Percentiles rank a stretch among this genome's conserved stretches.
phyloP scores from a whole-genome alignment of 2,329 filamentous ascomycete genomes.

The Dothideomycetes sp. region DNA sequence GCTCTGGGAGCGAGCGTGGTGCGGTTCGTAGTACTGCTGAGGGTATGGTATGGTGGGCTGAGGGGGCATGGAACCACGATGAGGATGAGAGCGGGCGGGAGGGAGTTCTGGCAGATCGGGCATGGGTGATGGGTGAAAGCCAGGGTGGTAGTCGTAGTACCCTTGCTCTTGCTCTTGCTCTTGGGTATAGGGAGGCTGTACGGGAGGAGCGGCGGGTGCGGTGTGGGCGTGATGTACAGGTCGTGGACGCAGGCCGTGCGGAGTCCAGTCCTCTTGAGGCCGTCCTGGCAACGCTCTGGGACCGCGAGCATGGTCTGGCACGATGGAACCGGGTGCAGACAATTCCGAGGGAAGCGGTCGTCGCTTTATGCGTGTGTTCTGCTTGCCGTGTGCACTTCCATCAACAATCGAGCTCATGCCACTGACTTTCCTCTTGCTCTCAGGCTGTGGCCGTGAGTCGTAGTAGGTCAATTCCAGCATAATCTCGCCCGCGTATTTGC shows the following conservation, averaged over 20 bases:
- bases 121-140: conserved; percentile 20
- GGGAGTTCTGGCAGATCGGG: conserved; percentile 27
- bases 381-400: conserved; percentile 33
- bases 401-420: conserved; percentile 28
- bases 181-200: conserved; percentile 1
- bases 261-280: conserved; percentile 8
- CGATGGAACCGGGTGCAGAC: not conserved
- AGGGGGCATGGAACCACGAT: conserved; percentile 17
- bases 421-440: conserved; percentile 40
- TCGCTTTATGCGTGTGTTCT: conserved; percentile 62
- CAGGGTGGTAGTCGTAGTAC: conserved; percentile 9
- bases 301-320: conserved; percentile 9
- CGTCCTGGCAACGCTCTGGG: conserved; percentile 5
- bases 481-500: conserved; percentile 93
- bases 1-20: conserved; percentile 7
- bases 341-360: conserved; percentile 61
- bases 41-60: conserved; percentile 22
- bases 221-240: conserved; percentile 3
- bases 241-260: conserved; percentile 5
- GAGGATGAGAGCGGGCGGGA: conserved; percentile 23
- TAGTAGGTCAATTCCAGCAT: conserved; percentile 95
- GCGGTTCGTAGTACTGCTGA: conserved; percentile 13
- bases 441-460: conserved; percentile 73
- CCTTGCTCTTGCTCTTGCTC: conserved; percentile 10
- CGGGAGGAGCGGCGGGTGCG: conserved; percentile 2